phyloP scores from a whole-genome alignment of 2,329 filamentous ascomycete species.

The Phaeomoniella chlamydospora region DNA sequence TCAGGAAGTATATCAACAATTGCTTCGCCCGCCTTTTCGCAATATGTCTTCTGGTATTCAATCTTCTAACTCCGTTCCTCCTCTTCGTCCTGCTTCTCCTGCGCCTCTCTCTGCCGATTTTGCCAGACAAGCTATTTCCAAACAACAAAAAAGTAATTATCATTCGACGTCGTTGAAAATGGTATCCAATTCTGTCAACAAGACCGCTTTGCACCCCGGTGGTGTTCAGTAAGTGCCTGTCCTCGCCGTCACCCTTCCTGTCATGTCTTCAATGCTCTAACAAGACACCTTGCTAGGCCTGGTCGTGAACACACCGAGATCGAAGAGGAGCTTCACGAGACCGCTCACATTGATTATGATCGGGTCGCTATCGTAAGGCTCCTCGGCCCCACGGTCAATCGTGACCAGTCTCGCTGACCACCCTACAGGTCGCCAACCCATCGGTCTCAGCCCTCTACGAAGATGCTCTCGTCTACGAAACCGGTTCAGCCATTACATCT shows the following conservation, averaged over 20 bases:
- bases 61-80: slow-evolving; percentile 6
- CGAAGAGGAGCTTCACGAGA: slow-evolving; percentile 94
- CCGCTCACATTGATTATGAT: slow-evolving; percentile 97
- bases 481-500: slow-evolving; percentile 91
- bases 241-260: slow-evolving; percentile 5
- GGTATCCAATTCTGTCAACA: slow-evolving; percentile 57
- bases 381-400: too few species aligned
- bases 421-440: slow-evolving; percentile 65
- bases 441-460: slow-evolving; percentile 94
- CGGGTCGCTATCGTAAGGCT: slow-evolving; percentile 82
- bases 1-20: slow-evolving; percentile 41
- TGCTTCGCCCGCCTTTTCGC: too few species aligned
- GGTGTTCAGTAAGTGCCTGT: slow-evolving; percentile 64
- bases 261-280: slow-evolving; percentile 15
- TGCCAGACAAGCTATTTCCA: slow-evolving; percentile 40
- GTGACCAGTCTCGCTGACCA: too few species aligned
- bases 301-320: slow-evolving; percentile 85
- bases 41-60: neutral
- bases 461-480: slow-evolving; percentile 97
- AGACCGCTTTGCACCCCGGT: slow-evolving; percentile 77
- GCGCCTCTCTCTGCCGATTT: slow-evolving; percentile 39
- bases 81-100: slow-evolving; percentile 21
- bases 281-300: too few species aligned
- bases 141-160: slow-evolving; percentile 44
- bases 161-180: slow-evolving; percentile 43